phyloP scores from a whole-genome alignment of 805 yeast genomes.

The Sungouiozyma ichnusensis region DNA sequence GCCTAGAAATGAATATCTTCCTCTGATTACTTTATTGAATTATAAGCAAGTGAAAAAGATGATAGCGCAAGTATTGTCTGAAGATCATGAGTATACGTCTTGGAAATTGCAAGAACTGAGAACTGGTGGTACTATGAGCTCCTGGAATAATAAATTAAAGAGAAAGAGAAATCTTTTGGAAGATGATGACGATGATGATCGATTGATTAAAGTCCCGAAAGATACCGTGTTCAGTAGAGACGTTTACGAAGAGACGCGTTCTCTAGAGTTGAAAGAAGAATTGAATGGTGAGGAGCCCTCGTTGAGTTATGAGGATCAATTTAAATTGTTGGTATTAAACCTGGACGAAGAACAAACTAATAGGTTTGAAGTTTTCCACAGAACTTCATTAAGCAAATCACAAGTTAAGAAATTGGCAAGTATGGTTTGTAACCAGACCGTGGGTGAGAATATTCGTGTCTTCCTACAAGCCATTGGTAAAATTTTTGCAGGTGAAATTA shows the following conservation, averaged over 20 bases:
- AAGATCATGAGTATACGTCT: conserved; percentile 27
- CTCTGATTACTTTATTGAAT: conserved; percentile 20
- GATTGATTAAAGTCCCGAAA: conserved; percentile 19
- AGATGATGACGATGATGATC: not conserved
- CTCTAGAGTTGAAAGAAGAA: conserved; percentile 1
- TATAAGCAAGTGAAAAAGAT: conserved; percentile 24
- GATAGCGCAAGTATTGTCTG: conserved; percentile 26
- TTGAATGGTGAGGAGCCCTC: conserved; percentile 19
- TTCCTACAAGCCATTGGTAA: conserved; percentile 81
- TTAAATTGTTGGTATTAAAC: conserved; percentile 54
- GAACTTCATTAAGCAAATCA: conserved; percentile 62
- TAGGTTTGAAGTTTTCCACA: conserved; percentile 74
- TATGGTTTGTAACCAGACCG: conserved; percentile 66
- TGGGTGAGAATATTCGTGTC: conserved; percentile 70
- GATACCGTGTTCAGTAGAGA: conserved; percentile 21
- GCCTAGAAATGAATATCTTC: conserved; percentile 24
- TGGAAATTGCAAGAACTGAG: conserved; percentile 25
- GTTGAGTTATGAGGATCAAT: conserved; percentile 43
- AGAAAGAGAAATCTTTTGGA: not conserved
- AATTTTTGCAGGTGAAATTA: conserved; percentile 80
- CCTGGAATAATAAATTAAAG: conserved; percentile 5
- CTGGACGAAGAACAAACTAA: conserved; percentile 77
- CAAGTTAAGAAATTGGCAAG: conserved; percentile 76
- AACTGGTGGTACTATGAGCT: conserved; percentile 26
- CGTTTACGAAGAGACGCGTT: conserved; percentile 11